Evolutionary conservation across 176 grass and related monocot genomes (phyloP).

Genomic region (Zizania latifolia): DNA sequence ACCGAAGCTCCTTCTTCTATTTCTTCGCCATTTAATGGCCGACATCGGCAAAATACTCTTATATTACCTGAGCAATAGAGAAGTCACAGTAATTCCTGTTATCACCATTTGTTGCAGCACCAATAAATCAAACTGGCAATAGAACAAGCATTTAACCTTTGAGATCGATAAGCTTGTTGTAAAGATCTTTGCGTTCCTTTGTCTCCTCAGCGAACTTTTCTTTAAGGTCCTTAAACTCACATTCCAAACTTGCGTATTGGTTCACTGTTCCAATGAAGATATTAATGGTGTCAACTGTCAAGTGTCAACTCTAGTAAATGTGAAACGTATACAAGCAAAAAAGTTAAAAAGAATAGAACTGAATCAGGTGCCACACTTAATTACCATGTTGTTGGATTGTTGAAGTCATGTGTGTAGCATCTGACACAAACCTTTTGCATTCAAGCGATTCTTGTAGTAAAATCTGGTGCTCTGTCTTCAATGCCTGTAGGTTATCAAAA

Average conservation of each 20-base stretch:
- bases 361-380: neutral
- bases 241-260: slow-evolving; percentile 46
- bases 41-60: slow-evolving; percentile 87
- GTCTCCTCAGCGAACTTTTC: slow-evolving; percentile 59
- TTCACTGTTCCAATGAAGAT: slow-evolving; percentile 43
- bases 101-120: neutral
- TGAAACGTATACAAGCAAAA: neutral
- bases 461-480: slow-evolving; percentile 61
- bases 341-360: slow-evolving; percentile 7
- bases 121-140: neutral
- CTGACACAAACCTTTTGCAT: slow-evolving; percentile 42
- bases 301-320: neutral
- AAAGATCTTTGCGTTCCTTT: slow-evolving; percentile 79
- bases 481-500: slow-evolving; percentile 32
- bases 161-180: slow-evolving; percentile 83
- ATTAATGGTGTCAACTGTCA: slow-evolving; percentile 10
- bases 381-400: slow-evolving; percentile 47
- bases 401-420: slow-evolving; percentile 48
- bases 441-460: slow-evolving; percentile 52
- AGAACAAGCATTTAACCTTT: slow-evolving; percentile 52
- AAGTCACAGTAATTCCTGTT: neutral
- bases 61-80: slow-evolving; percentile 59
- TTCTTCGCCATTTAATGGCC: slow-evolving; percentile 84
- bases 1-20: slow-evolving; percentile 54
- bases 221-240: slow-evolving; percentile 73